A percentile compares a stretch with the other conserved stretches of the same genome.
Conservation (phyloP, 495 filamentous ascomycete genomes). For the Durotheca rogersii region DNA sequence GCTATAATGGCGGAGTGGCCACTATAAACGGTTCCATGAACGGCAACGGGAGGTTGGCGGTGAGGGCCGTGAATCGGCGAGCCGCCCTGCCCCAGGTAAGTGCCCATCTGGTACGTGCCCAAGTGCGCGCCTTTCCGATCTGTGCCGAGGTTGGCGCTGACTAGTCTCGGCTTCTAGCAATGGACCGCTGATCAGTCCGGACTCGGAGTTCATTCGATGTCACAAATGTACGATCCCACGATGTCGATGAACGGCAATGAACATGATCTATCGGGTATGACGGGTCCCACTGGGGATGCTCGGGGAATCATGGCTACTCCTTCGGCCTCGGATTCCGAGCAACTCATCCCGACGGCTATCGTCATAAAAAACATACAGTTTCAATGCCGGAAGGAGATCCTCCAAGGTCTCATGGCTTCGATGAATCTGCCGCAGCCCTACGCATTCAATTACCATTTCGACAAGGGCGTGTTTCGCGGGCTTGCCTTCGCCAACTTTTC, state of each 20-base stretch:
- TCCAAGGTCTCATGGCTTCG: conserved; percentile 89
- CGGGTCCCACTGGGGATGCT: conserved; percentile 31
- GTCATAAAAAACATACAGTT: conserved; percentile 99
- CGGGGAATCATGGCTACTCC: conserved; percentile 36
- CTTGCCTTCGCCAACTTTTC: conserved; percentile 98
- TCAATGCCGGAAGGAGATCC: conserved; percentile 94
- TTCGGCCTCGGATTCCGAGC: conserved; percentile 57
- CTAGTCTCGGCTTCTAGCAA: conserved; percentile 33
- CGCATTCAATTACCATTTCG: conserved; percentile 99
- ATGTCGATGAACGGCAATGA: conserved; percentile 39
- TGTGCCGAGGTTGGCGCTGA: conserved; percentile 10
- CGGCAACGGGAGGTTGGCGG: conserved; percentile 45
- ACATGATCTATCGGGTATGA: conserved; percentile 27
- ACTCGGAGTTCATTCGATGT: conserved; percentile 43
- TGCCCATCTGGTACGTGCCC: conserved; percentile 13
- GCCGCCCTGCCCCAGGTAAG: conserved; percentile 52
- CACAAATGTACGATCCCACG: conserved; percentile 38
- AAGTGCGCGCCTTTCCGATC: conserved; percentile 32
- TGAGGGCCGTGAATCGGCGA: conserved; percentile 45
- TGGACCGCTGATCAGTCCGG: conserved; percentile 52
- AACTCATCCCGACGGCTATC: conserved; percentile 96
- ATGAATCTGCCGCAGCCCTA: conserved; percentile 89
- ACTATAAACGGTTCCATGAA: conserved; percentile 51
- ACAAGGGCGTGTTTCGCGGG: conserved; percentile 95
- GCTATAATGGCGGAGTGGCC: conserved; percentile 48